These are phyloP conservation scores for Aureobasidium mangrovei DNA, from an alignment of 2,329 filamentous ascomycete genomes.

Conservation along the genomic window DNA sequence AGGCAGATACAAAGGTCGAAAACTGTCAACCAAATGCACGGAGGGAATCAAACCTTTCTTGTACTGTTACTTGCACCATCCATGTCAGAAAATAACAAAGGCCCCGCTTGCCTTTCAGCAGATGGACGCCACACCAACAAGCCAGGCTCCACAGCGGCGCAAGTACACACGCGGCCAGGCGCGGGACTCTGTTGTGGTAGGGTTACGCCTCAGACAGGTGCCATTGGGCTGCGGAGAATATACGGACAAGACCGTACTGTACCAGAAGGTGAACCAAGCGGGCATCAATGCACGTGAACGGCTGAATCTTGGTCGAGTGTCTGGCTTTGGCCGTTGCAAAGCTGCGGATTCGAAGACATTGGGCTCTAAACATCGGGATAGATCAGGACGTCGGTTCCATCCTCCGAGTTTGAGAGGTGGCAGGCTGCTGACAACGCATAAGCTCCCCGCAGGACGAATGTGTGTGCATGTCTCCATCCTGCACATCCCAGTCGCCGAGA, in stretches of 20 bases:
- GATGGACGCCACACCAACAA: not conserved
- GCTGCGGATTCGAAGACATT: not conserved
- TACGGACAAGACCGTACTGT: not conserved
- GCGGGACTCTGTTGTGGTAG: not conserved
- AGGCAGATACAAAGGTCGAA: not conserved
- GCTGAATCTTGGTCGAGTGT: not conserved
- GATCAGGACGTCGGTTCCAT: not conserved
- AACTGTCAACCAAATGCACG: not conserved
- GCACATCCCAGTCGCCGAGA: not conserved
- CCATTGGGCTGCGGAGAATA: not conserved
- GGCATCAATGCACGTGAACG: not conserved
- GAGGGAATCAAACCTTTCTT: conserved; percentile 3
- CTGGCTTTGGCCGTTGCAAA: not conserved
- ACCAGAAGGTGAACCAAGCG: not conserved
- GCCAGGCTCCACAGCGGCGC: not conserved
- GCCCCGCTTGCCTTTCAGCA: not conserved
- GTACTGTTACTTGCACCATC: not conserved
- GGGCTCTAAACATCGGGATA: not conserved
- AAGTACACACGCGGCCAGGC: not conserved
- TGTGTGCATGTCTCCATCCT: not conserved
- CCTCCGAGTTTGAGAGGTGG: not conserved
- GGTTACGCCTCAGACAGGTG: not conserved
- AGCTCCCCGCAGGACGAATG: not conserved
- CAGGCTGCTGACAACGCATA: not conserved
- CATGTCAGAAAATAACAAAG: not conserved